Evolutionary conservation across 345 rosid species (phyloP).

Genomic region (Salix dunnii): DNA sequence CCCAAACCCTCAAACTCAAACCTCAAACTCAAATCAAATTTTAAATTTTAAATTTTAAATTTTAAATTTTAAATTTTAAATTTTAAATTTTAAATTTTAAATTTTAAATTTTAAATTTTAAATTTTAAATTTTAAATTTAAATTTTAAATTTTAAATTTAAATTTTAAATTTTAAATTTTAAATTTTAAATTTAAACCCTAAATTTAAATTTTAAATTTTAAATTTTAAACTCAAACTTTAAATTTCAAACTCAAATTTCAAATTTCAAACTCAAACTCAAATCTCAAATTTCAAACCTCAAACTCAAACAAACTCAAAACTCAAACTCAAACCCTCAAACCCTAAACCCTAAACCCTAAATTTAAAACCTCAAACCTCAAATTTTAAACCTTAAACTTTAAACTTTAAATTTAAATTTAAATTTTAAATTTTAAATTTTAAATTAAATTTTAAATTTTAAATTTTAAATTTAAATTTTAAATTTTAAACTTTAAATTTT

Average conservation of each 20-base stretch:
- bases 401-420: too few relatives aligned
- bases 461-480: too few relatives aligned
- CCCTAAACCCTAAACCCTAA: conserved; percentile 8
- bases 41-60: too few relatives aligned
- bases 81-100: too few relatives aligned
- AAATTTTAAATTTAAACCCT: not conserved
- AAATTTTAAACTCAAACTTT: not conserved
- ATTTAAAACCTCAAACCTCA: not conserved
- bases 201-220: not conserved
- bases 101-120: too few relatives aligned
- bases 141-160: too few relatives aligned
- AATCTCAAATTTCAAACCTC: not conserved
- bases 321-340: not conserved
- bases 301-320: too few relatives aligned
- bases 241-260: not conserved
- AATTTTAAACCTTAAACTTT: not conserved
- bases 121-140: too few relatives aligned
- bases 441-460: not conserved
- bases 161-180: too few relatives aligned
- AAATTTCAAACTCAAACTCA: conserved; percentile 1
- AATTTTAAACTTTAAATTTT: too few relatives aligned
- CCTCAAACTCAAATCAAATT: not conserved
- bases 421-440: not conserved
- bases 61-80: too few relatives aligned
- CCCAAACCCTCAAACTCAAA: not conserved